phyloP scores from a whole-genome alignment of 2,329 filamentous ascomycete species.

The Colletotrichum destructivum region DNA sequence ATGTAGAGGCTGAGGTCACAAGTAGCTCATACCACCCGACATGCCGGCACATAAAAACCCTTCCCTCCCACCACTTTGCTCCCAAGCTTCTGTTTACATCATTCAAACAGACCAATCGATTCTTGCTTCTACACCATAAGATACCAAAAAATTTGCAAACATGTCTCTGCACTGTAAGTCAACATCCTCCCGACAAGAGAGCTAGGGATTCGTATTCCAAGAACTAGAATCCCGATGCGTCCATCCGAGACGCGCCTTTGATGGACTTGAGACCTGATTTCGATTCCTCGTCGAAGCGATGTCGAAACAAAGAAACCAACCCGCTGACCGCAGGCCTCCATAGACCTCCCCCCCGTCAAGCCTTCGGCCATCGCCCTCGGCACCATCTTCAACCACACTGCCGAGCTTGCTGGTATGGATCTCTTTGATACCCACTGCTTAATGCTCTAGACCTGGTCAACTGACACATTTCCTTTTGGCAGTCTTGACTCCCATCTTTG shows the following conservation, averaged over 20 bases:
- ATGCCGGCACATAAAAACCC: conserved; percentile 40
- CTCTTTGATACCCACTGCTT: background rate
- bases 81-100: background rate
- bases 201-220: background rate
- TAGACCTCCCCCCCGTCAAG: conserved; percentile 84
- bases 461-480: conserved; percentile 5
- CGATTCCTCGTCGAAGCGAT: background rate
- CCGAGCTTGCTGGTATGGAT: conserved; percentile 78
- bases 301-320: background rate
- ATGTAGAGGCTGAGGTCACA: conserved; percentile 41
- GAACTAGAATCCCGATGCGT: too few species aligned
- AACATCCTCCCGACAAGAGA: background rate
- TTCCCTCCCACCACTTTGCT: conserved; percentile 29
- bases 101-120: conserved; percentile 31
- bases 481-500: conserved; percentile 90
- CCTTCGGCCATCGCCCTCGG: conserved; percentile 97
- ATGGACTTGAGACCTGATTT: background rate
- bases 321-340: conserved; percentile 6
- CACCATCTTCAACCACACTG: conserved; percentile 94
- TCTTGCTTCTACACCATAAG: conserved; percentile 28
- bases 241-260: background rate
- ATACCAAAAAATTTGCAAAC: conserved; percentile 49
- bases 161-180: conserved; percentile 75
- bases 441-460: conserved; percentile 9
- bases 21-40: conserved; percentile 30